Base-by-base conservation (phyloP, 768 basidiomycete species). In the Tulasnella sp. region DNA sequence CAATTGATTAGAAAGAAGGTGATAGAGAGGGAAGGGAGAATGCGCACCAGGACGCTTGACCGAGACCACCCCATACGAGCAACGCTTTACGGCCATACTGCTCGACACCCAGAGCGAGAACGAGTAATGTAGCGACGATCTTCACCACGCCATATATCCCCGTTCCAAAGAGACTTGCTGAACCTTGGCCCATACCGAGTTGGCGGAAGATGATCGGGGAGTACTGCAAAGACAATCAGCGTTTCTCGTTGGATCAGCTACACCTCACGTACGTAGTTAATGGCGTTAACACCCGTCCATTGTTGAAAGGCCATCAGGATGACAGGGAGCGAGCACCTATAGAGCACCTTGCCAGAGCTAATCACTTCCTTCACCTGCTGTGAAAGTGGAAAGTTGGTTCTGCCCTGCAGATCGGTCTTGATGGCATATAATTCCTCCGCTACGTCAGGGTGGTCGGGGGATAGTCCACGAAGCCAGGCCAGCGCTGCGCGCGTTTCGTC, bases 291-390 rank as follows among this genome's bases (percentile, higher is more conserved):
- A 12, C 78, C 78, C 0, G 74, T 77, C 72, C 75, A 76, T 64
- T 78, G 71, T 46, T 62, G 62, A 37, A 68, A 73, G 63, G 72
- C 73, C 59, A 75, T 68, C 72, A 77, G 72, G 77, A 76, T 59
- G 68, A 68, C 15, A 46, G 61, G 56, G 75, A 67, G 1, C 40
- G 25, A 34, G 31, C 31, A 67, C 74, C 63, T 60, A 82, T 72
- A 69, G 67, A 86, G 86, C 60, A 86, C 83, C 64, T 82, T 43
- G 81, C 4, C 84, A 82, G 0, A 83, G 81, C 59, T 86, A 85
- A 66, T 86, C 83, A 34, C 46, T 51, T 58, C 48, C 12, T 50
- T 42, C 23, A 52, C 35, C 42, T 87, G 63, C 41, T 72, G 63
- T 15, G 6, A 3, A 35, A 63, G 27, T 11, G 43, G 56, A n/a